Conservation (phyloP, 129 eudicot genomes). For the Ambrosia artemisiifolia region DNA sequence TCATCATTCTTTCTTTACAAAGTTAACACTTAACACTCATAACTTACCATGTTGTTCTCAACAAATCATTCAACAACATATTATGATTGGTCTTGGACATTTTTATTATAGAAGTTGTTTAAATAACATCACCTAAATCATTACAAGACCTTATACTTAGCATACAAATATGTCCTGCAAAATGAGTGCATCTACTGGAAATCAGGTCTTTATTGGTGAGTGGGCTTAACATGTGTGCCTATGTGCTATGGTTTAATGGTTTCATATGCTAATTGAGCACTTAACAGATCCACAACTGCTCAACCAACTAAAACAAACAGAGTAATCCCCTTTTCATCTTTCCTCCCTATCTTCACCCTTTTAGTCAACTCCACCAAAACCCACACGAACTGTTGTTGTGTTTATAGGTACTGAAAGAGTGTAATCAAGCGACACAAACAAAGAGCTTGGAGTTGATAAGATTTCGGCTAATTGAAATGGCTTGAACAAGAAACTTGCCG, state of each 20-base stretch:
- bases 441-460: too few species aligned
- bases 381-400: too few species aligned
- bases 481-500: too few species aligned
- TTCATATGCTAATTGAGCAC: slow-evolving; percentile 79
- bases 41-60: slow-evolving; percentile 3
- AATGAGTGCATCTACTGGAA: not conserved
- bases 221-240: not conserved
- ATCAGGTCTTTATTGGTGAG: not conserved
- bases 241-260: slow-evolving; percentile 20
- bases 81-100: not conserved
- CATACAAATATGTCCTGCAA: not conserved
- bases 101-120: not conserved
- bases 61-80: slow-evolving; percentile 11
- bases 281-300: slow-evolving; percentile 71
- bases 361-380: slow-evolving; percentile 66
- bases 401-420: too few species aligned
- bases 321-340: slow-evolving; percentile 54
- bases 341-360: slow-evolving; percentile 67
- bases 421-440: too few species aligned
- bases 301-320: slow-evolving; percentile 93
- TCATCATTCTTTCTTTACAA: not conserved
- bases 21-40: not conserved
- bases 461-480: too few species aligned
- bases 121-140: not conserved
- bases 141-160: not conserved